phyloP scores from a whole-genome alignment of 176 grass and related monocot genomes.

The Zoysia japonica region DNA sequence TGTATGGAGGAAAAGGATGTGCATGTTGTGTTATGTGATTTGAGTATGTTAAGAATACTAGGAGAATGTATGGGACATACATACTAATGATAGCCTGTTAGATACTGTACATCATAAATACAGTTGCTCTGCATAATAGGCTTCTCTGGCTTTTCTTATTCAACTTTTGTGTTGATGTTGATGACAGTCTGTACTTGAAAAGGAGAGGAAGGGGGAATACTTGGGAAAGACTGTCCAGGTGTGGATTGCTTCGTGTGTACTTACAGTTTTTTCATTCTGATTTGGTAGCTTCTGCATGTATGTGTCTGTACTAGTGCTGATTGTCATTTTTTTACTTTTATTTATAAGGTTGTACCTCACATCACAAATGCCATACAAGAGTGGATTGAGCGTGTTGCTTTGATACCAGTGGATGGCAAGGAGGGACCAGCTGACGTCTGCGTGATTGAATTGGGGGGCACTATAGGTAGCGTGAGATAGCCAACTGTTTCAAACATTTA shows the following conservation, averaged over 20 bases:
- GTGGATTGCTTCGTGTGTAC: background rate
- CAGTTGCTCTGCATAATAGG: conserved; percentile 35
- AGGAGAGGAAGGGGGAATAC: conserved; percentile 75
- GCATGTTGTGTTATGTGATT: conserved; percentile 28
- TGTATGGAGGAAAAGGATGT: conserved; percentile 33
- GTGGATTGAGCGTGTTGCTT: conserved; percentile 64
- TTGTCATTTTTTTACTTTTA: conserved; percentile 6
- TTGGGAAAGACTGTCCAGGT: conserved; percentile 82
- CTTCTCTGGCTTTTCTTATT: conserved; percentile 28
- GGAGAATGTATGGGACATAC: conserved; percentile 9
- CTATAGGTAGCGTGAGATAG: conserved; percentile 55
- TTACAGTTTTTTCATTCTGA: conserved; percentile 8
- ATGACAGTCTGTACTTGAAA: conserved; percentile 68
- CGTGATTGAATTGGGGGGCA: conserved; percentile 71
- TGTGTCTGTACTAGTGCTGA: conserved; percentile 43
- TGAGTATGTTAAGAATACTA: conserved; percentile 27
- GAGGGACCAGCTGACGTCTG: conserved; percentile 74
- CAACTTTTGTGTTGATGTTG: conserved; percentile 26
- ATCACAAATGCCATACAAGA: conserved; percentile 88
- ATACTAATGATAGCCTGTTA: conserved; percentile 17
- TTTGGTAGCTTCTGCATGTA: conserved; percentile 19
- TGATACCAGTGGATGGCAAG: conserved; percentile 73
- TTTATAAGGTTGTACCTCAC: conserved; percentile 67
- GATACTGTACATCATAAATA: conserved; percentile 5
- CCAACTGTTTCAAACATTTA: background rate